Evolutionary conservation across 2,329 filamentous ascomycete genomes (phyloP).

Genomic region (Metarhizium guizhouense): DNA sequence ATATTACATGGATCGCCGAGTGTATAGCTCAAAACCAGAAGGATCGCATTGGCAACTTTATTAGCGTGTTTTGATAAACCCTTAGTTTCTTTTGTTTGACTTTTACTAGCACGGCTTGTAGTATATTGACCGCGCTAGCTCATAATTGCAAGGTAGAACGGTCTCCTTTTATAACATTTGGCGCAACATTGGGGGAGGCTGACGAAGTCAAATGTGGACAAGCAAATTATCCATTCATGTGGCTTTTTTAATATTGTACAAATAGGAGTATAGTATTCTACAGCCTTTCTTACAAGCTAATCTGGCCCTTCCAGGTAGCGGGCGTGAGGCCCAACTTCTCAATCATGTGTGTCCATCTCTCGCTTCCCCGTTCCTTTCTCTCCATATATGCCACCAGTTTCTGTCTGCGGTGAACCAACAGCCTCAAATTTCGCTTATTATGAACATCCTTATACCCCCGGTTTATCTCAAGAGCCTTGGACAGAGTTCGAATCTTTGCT

Average conservation of each 20-base stretch:
- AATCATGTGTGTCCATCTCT: slow-evolving; percentile 81
- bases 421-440: slow-evolving; percentile 82
- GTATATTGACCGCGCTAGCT: slow-evolving; percentile 27
- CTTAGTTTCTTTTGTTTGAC: neutral
- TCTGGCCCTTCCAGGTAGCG: slow-evolving; percentile 85
- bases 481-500: slow-evolving; percentile 79
- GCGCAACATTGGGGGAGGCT: slow-evolving; percentile 20
- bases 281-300: slow-evolving; percentile 36
- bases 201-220: slow-evolving; percentile 7
- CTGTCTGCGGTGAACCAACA: slow-evolving; percentile 82
- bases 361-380: slow-evolving; percentile 81
- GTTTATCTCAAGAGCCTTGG: slow-evolving; percentile 58
- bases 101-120: slow-evolving; percentile 28
- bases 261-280: slow-evolving; percentile 34
- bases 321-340: slow-evolving; percentile 77
- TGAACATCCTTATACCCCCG: slow-evolving; percentile 77
- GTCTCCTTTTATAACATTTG: slow-evolving; percentile 11
- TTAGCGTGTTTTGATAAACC: slow-evolving; percentile 74
- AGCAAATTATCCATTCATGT: slow-evolving; percentile 10
- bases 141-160: slow-evolving; percentile 26
- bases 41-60: slow-evolving; percentile 97
- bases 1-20: slow-evolving; percentile 99
- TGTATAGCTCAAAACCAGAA: slow-evolving; percentile 99
- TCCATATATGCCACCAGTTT: slow-evolving; percentile 82
- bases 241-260: slow-evolving; percentile 37